Evolutionary conservation across 2,329 filamentous ascomycete species (phyloP), one percentile per base, ranked within the genome.

Genomic region (Scytalidium sp.): DNA sequence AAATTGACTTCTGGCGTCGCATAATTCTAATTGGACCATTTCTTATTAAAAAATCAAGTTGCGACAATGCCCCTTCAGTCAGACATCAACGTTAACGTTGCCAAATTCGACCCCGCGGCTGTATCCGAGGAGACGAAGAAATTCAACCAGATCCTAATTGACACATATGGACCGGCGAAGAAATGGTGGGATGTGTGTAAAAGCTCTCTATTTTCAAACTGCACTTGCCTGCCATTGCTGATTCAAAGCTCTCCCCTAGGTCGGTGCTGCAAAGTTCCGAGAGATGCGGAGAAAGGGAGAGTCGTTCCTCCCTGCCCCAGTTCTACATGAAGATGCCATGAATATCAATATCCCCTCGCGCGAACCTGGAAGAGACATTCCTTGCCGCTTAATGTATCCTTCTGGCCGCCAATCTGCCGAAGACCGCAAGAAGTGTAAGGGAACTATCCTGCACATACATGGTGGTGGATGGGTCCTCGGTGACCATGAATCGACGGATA

Each of bases 401-500:
- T 42, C 36, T 13, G 40, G 44, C 27, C 56, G 56, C 19, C 56
- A 50, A 41, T 57, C 44, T 6, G 67, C 78, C 3, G 75, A 81
- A 52, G 69, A 69, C 44, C 78, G 79, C 1, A 68, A 70, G n/a
- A 67, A 71, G 20, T 74, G 70, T 3, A 64, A 68, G 47, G 76
- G 75, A 1, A 65, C 80, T 2, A 73, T 79, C 56, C 62, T 80
- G 53, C 78, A 83, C 60, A 75, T 83, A 42, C 80, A 84, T 58
- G 80, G 78, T 3, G 73, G 74, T 15, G 73, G 72, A 2, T 74
- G 66, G 58, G 43, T 59, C 6, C 15, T 60, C 9, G 56, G 59
- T 6, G 59, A 63, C 49, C 57, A 62, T 43, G 49, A 51, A 50
- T 69, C 67, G 22, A 32, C 46, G 3, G 65, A 69, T 57, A 51